Percentiles rank a stretch among this genome's conserved stretches.
phyloP scores from a whole-genome alignment of 176 grass and related monocot genomes.

The Oryza punctata region DNA sequence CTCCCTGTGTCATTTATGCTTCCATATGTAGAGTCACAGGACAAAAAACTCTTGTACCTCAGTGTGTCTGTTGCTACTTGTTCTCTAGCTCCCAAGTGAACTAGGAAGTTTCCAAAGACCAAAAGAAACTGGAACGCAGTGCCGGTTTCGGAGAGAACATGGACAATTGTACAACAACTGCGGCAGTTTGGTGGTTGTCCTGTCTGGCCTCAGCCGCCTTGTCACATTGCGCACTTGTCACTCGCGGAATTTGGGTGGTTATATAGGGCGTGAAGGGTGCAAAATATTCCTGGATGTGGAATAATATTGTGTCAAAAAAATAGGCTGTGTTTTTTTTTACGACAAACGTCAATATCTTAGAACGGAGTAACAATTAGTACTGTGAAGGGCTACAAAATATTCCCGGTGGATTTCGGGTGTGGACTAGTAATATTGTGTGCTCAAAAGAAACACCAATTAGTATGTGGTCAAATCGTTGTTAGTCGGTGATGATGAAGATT shows the following conservation, averaged over 20 bases:
- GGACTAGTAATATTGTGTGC: no score
- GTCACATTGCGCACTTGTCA: constrained; percentile 16
- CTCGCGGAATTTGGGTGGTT: neutral
- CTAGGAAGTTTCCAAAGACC: neutral
- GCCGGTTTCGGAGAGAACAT: constrained; percentile 22
- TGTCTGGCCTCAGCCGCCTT: constrained; percentile 17
- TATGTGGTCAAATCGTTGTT: no score
- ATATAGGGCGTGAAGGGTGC: neutral
- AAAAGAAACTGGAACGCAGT: neutral
- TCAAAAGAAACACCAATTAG: no score
- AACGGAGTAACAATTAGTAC: no score
- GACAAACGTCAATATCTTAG: no score
- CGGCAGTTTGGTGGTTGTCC: neutral
- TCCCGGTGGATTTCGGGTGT: no score
- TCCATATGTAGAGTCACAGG: neutral
- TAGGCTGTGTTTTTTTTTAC: no score
- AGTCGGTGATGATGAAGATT: no score
- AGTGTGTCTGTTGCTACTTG: neutral
- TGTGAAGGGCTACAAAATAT: no score
- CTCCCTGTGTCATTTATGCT: neutral
- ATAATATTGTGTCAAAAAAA: no score
- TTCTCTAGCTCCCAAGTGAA: neutral
- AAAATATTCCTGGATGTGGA: neutral
- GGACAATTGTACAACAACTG: constrained; percentile 22
- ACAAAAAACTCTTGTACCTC: neutral